Base-by-base conservation (phyloP, 2,329 filamentous ascomycete species). In the Fusarium sp. region DNA sequence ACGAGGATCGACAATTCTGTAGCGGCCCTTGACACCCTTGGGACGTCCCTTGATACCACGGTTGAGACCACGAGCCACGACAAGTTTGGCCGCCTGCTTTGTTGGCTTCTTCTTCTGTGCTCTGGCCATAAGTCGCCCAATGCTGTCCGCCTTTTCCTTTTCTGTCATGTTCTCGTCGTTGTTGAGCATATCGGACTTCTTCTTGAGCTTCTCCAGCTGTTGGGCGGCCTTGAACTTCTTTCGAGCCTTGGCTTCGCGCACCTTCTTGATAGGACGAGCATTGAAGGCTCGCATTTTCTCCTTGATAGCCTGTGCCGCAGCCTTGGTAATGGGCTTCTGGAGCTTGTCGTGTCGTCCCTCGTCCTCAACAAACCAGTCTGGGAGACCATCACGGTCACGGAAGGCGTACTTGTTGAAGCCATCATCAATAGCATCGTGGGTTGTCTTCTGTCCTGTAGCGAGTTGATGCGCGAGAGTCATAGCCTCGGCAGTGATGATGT, bases 401-500 rank as follows among this genome's bases (percentile, higher is more conserved):
- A 97, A 94, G 5, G 94, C 89, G 78, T 92, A 93, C 80, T 94
- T 96, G 84, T 97, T 98, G 87, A 96, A 99, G 43, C 90, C 91
- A 67, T 98, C 95, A 76, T 99, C 97, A 47, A 95, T 84, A 8
- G 97, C 84, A 73, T 98, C 93, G 58, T 91, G 82, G 47, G 88
- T 91, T 1, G 91, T 92, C 80, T 91, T 94, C 78, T 95, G 87
- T 46, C 95, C 95, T 0, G 92, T 94, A 6, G 94, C 96, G 63
- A 99, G 90, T 77, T 94, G 89, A 71, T 98, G 96, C 1, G 96
- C 97, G 18, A 99, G 87, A 1, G 95, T 97, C 96, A 99, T 99
- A 70, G 97, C 96, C 84, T 99, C 96, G 8, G 94, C 96, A n/a
- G 96, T 99, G 77, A 98, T 97, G 76, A 99, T 98, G 79, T 98